A percentile compares a stretch with the other conserved stretches of the same genome.
Evolutionary conservation across 2,329 filamentous ascomycete species (phyloP).

Genomic region (Cyclaneusma minus): DNA sequence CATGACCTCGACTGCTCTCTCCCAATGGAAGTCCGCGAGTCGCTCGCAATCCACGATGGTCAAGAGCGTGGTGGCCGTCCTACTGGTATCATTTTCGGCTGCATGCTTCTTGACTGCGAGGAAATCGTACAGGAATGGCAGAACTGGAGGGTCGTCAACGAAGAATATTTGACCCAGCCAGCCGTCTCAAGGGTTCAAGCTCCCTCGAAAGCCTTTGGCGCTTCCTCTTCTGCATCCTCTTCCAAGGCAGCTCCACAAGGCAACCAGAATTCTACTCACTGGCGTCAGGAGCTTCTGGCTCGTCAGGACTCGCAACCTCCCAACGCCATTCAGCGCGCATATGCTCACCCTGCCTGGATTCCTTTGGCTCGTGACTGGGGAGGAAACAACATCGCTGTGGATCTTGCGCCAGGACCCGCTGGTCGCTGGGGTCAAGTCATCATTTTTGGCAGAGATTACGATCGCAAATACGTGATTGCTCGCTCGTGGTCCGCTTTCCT

Average conservation of each 20-base stretch:
- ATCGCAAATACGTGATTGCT: slow-evolving; percentile 94
- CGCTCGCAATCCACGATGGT: slow-evolving; percentile 82
- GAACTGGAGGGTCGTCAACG: slow-evolving; percentile 88
- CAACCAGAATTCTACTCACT: slow-evolving; percentile 44
- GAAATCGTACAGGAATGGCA: slow-evolving; percentile 97
- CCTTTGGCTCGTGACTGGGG: slow-evolving; percentile 95
- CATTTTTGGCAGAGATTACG: slow-evolving; percentile 91
- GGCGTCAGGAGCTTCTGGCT: slow-evolving; percentile 72
- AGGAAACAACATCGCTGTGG: slow-evolving; percentile 90
- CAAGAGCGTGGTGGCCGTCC: slow-evolving; percentile 86
- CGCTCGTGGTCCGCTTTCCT: slow-evolving; percentile 84
- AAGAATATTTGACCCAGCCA: slow-evolving; percentile 55
- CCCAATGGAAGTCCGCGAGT: slow-evolving; percentile 86
- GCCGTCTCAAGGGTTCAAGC: slow-evolving; percentile 41
- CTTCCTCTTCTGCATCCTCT: slow-evolving; percentile 49
- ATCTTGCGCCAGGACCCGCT: slow-evolving; percentile 76
- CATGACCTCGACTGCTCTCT: slow-evolving; percentile 90
- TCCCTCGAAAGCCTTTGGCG: slow-evolving; percentile 58
- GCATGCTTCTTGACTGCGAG: slow-evolving; percentile 94
- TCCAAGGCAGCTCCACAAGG: slow-evolving; percentile 43
- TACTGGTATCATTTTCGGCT: slow-evolving; percentile 83
- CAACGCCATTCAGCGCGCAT: slow-evolving; percentile 77
- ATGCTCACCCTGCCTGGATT: slow-evolving; percentile 90
- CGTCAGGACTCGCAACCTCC: slow-evolving; percentile 81
- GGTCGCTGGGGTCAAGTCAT: slow-evolving; percentile 96